Evolutionary conservation across 2,329 filamentous ascomycete species (phyloP).

Genomic region (Lasiodiplodia sp.): DNA sequence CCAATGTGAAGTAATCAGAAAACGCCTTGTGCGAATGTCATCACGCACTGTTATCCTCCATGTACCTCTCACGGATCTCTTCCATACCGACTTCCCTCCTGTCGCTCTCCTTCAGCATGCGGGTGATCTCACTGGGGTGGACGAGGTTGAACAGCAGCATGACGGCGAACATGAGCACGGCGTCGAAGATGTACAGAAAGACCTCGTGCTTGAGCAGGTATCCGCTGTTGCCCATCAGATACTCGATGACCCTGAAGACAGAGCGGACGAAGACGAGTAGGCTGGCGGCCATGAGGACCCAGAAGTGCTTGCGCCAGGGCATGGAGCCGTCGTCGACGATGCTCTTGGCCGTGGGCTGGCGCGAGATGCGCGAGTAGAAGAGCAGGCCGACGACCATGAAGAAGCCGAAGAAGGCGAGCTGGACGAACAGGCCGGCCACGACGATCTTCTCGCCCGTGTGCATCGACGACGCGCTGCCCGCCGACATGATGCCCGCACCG

Average conservation of each 20-base stretch:
- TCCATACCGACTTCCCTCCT: background rate
- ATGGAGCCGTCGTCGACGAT: constrained; percentile 26
- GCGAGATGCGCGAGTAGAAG: constrained; percentile 36
- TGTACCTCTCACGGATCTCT: background rate
- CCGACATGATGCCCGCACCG: constrained; percentile 22
- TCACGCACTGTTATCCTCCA: background rate
- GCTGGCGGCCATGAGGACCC: constrained; percentile 53
- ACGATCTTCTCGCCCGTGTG: constrained; percentile 13
- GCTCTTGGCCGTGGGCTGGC: background rate
- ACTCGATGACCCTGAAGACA: constrained; percentile 60
- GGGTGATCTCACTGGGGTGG: constrained; percentile 45
- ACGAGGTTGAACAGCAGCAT: constrained; percentile 49
- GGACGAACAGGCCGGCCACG: constrained; percentile 42
- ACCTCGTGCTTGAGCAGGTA: constrained; percentile 55
- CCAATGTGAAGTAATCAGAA: background rate
- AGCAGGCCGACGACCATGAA: constrained; percentile 42
- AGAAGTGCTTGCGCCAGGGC: constrained; percentile 47
- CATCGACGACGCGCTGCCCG: background rate
- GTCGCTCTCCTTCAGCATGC: constrained; percentile 7
- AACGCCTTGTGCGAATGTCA: background rate
- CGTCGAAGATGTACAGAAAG: constrained; percentile 58
- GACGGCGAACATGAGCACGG: constrained; percentile 53
- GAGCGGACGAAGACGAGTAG: constrained; percentile 58
- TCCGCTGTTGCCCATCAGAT: constrained; percentile 53
- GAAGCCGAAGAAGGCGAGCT: constrained; percentile 43